Percentiles rank a stretch among this genome's conserved stretches.
Conservation (phyloP, 2,329 filamentous ascomycete species). For the Raffaelea ambrosiae region DNA sequence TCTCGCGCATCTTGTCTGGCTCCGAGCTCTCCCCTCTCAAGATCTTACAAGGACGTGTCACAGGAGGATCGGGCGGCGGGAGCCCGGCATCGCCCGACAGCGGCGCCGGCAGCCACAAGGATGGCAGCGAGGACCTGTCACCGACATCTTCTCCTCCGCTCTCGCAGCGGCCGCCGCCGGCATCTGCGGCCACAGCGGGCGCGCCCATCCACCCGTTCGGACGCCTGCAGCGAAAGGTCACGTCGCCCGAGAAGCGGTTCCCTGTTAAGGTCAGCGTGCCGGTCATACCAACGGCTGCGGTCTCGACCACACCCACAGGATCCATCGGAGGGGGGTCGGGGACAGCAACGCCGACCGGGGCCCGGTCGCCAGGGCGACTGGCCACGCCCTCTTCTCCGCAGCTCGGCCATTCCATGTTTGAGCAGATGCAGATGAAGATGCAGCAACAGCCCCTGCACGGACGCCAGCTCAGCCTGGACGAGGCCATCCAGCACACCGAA, state of each 20-base stretch:
- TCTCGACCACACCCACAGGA: slow-evolving; percentile 5
- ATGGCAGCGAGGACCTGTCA: slow-evolving; percentile 4
- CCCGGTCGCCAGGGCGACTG: background rate
- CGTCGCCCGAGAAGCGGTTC: slow-evolving; percentile 47
- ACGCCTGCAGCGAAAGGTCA: slow-evolving; percentile 38
- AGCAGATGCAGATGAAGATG: slow-evolving; percentile 4
- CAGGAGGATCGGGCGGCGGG: background rate
- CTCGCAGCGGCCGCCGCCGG: background rate
- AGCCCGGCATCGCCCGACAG: slow-evolving; percentile 12
- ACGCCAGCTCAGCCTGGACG: slow-evolving; percentile 39
- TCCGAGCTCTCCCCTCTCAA: slow-evolving; percentile 49
- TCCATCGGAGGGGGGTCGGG: slow-evolving; percentile 8
- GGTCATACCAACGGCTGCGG: background rate
- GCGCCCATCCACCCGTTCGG: slow-evolving; percentile 14
- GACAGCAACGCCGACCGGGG: slow-evolving; percentile 2
- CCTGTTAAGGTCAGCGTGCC: slow-evolving; percentile 46
- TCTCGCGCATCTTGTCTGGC: slow-evolving; percentile 49
- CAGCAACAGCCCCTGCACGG: slow-evolving; percentile 18
- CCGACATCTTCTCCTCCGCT: slow-evolving; percentile 12
- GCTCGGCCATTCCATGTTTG: slow-evolving; percentile 7
- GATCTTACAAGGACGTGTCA: slow-evolving; percentile 32
- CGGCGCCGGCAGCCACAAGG: slow-evolving; percentile 12
- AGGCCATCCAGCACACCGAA: slow-evolving; percentile 45
- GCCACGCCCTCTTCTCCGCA: slow-evolving; percentile 6
- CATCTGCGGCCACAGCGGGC: slow-evolving; percentile 8